Percentiles rank a stretch among this genome's conserved stretches.
Conservation (phyloP, 768 basidiomycete genomes). For the Steccherinum ochraceum region DNA sequence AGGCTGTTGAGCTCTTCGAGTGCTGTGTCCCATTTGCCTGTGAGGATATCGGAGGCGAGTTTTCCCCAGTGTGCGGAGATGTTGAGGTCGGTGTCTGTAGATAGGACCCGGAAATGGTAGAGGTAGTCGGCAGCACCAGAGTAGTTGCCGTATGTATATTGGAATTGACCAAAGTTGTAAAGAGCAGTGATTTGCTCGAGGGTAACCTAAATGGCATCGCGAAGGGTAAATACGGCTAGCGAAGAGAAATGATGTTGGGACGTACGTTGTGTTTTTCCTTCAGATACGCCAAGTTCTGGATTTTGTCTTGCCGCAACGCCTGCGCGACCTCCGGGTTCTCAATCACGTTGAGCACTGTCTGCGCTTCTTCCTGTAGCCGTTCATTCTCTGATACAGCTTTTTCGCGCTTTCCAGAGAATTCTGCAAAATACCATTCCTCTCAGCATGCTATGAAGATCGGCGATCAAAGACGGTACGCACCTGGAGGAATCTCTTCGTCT, state of each 20-base stretch:
- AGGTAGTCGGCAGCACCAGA: slow-evolving; percentile 94
- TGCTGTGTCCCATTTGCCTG: slow-evolving; percentile 92
- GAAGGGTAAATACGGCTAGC: slow-evolving; percentile 6
- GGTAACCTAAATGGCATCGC: too few species aligned
- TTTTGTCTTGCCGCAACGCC: slow-evolving; percentile 91
- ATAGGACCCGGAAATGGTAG: slow-evolving; percentile 97
- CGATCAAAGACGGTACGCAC: slow-evolving; percentile 37
- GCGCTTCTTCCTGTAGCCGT: slow-evolving; percentile 82
- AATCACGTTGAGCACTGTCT: slow-evolving; percentile 91
- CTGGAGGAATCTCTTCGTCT: slow-evolving; percentile 59
- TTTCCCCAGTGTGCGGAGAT: slow-evolving; percentile 99
- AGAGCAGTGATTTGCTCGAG: slow-evolving; percentile 92
- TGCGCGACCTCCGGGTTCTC: slow-evolving; percentile 96
- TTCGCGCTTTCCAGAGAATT: slow-evolving; percentile 79
- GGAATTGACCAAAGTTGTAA: slow-evolving; percentile 98
- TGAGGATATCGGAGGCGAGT: slow-evolving; percentile 92
- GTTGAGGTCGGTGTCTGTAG: slow-evolving; percentile 88
- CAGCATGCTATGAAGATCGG: neutral
- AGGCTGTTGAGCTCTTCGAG: slow-evolving; percentile 93
- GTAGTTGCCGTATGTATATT: slow-evolving; percentile 98
- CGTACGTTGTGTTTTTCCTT: slow-evolving; percentile 88
- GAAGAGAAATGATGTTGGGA: slow-evolving; percentile 7
- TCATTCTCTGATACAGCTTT: slow-evolving; percentile 81
- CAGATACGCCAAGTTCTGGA: slow-evolving; percentile 90
- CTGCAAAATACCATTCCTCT: slow-evolving; percentile 31